Evolutionary conservation across 2,329 filamentous ascomycete genomes (phyloP).

Genomic region (Metarhizium rileyi): DNA sequence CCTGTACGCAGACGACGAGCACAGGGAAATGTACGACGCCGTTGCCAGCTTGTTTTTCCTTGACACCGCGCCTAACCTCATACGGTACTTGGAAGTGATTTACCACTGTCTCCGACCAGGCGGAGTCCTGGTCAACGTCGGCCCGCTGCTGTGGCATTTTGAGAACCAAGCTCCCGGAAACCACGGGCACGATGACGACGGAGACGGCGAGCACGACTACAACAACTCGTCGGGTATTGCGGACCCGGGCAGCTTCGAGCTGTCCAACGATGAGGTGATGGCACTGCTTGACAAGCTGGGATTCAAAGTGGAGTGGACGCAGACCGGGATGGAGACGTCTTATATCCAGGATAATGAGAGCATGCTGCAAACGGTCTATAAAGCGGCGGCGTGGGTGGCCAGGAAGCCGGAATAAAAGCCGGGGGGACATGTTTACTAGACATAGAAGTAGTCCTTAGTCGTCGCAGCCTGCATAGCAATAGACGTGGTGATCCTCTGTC

Average conservation of each 20-base stretch:
- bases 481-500: background rate
- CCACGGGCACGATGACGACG: conserved; percentile 41
- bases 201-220: conserved; percentile 39
- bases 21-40: conserved; percentile 60
- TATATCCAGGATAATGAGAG: conserved; percentile 82
- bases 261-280: conserved; percentile 82
- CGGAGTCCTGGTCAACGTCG: conserved; percentile 81
- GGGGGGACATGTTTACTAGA: too few relatives aligned
- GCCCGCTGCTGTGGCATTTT: conserved; percentile 92
- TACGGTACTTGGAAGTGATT: conserved; percentile 82
- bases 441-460: too few relatives aligned
- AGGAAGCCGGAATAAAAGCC: conserved; percentile 44
- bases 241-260: conserved; percentile 82
- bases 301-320: conserved; percentile 59
- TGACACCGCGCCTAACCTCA: conserved; percentile 88
- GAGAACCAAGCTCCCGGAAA: conserved; percentile 60
- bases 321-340: conserved; percentile 55
- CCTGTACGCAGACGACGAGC: conserved; percentile 60
- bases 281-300: conserved; percentile 64
- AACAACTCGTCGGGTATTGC: conserved; percentile 59
- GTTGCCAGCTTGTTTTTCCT: conserved; percentile 93
- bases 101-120: conserved; percentile 64
- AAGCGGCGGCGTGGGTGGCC: conserved; percentile 76
- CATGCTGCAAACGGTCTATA: conserved; percentile 79
- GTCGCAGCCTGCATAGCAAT: background rate